phyloP scores from a whole-genome alignment of 345 rosid species.

The Adansonia digitata region DNA sequence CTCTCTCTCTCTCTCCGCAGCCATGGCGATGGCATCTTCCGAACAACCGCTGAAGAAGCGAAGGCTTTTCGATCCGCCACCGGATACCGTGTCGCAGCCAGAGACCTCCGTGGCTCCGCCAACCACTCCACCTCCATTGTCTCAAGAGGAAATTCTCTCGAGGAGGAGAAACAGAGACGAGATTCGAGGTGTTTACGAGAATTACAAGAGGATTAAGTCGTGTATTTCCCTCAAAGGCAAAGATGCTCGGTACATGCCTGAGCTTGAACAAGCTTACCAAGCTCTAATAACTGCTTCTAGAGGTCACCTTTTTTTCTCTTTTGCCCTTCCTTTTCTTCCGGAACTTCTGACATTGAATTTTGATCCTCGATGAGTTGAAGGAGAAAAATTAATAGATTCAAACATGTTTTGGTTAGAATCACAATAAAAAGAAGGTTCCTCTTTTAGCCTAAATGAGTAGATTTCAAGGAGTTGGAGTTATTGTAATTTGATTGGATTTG shows the following conservation, averaged over 20 bases:
- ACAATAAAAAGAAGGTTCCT: neutral
- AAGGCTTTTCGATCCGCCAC: constrained; percentile 53
- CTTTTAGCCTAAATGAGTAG: neutral
- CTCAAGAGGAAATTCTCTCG: constrained; percentile 61
- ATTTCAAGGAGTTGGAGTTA: neutral
- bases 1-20: constrained; percentile 4
- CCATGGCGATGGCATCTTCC: constrained; percentile 47
- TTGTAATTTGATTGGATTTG: neutral
- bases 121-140: constrained; percentile 53
- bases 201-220: constrained; percentile 64
- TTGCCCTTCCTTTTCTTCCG: neutral
- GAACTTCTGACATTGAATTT: neutral
- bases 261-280: constrained; percentile 67
- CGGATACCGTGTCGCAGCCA: constrained; percentile 21
- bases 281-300: constrained; percentile 70
- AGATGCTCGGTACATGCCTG: constrained; percentile 48
- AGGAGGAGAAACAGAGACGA: constrained; percentile 76
- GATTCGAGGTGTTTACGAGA: constrained; percentile 73
- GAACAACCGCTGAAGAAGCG: constrained; percentile 97
- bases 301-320: constrained; percentile 34
- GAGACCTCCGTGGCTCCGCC: constrained; percentile 35
- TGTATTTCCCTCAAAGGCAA: constrained; percentile 45
- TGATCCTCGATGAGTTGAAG: neutral
- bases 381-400: neutral
- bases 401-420: neutral